A percentile compares a stretch with the other conserved stretches of the same genome.
Evolutionary conservation across 1,284 basidiomycete genomes (phyloP).

Genomic region (Apiotrichum mycotoxinovorans): DNA sequence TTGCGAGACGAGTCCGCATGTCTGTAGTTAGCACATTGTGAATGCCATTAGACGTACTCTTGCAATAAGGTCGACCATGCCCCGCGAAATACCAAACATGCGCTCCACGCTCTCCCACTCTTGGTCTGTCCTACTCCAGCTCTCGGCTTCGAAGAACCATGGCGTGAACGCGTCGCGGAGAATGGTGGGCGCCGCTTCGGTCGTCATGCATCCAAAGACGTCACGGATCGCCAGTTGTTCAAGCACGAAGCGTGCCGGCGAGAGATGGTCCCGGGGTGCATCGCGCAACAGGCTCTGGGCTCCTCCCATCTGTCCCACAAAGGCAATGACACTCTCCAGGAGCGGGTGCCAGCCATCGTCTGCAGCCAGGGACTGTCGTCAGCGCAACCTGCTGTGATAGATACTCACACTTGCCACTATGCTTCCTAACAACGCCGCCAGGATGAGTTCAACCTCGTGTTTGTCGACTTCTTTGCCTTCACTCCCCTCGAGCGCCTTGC

Average conservation of each 20-base stretch:
- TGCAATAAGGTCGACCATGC: constrained; percentile 39
- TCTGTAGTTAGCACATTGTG: constrained; percentile 11
- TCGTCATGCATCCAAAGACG: constrained; percentile 44
- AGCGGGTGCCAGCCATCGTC: constrained; percentile 42
- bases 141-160: constrained; percentile 41
- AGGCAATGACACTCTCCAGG: constrained; percentile 28
- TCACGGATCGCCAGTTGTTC: constrained; percentile 44
- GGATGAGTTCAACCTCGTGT: constrained; percentile 31
- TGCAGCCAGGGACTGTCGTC: constrained; percentile 29
- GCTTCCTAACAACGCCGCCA: constrained; percentile 35
- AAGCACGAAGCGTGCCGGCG: constrained; percentile 35
- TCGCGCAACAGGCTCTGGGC: constrained; percentile 29
- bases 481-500: constrained; percentile 19
- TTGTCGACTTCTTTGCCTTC: constrained; percentile 21
- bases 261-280: constrained; percentile 27
- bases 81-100: constrained; percentile 41
- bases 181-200: constrained; percentile 34
- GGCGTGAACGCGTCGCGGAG: constrained; percentile 35
- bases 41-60: constrained; percentile 24
- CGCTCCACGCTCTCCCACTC: constrained; percentile 44
- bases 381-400: neutral
- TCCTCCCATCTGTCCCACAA: constrained; percentile 39
- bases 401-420: constrained; percentile 39
- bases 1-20: constrained; percentile 28
- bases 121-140: constrained; percentile 28